These are phyloP conservation scores for Ustilago trichophora DNA, from an alignment of 1,284 basidiomycete species.

Conservation along the genomic window DNA sequence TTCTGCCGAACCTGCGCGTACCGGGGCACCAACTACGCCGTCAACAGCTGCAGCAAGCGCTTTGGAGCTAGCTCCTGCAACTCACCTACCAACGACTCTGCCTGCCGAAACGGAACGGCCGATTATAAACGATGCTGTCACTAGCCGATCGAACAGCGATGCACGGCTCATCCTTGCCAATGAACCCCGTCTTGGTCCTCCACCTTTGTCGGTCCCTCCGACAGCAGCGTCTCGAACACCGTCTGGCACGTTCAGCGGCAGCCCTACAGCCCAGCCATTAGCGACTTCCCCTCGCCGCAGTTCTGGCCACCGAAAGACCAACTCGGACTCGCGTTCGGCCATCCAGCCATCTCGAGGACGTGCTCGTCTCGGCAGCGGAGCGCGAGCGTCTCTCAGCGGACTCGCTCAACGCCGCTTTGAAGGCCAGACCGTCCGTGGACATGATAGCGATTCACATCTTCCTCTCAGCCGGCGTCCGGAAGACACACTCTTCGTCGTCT, in stretches of 20 bases:
- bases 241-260: background rate
- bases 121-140: background rate
- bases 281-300: conserved; percentile 1
- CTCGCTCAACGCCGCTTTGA: conserved; percentile 1
- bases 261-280: background rate
- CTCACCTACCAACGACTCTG: background rate
- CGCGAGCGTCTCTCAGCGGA: conserved; percentile 1
- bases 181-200: conserved; percentile 33
- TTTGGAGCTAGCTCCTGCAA: background rate
- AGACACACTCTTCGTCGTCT: conserved; percentile 40
- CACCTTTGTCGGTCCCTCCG: conserved; percentile 1
- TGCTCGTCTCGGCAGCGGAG: background rate
- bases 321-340: conserved; percentile 18
- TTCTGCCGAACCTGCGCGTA: background rate
- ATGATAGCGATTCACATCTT: conserved; percentile 32
- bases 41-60: background rate
- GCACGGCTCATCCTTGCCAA: conserved; percentile 28
- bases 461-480: conserved; percentile 38
- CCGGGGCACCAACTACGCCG: no score
- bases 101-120: background rate
- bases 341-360: background rate
- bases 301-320: conserved; percentile 27
- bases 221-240: background rate
- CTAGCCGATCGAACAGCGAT: background rate
- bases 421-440: conserved; percentile 8